Evolutionary conservation across 139 green algal genomes (phyloP), one percentile per base, ranked within the genome.

Genomic region (Tetradesmus obliquus): DNA sequence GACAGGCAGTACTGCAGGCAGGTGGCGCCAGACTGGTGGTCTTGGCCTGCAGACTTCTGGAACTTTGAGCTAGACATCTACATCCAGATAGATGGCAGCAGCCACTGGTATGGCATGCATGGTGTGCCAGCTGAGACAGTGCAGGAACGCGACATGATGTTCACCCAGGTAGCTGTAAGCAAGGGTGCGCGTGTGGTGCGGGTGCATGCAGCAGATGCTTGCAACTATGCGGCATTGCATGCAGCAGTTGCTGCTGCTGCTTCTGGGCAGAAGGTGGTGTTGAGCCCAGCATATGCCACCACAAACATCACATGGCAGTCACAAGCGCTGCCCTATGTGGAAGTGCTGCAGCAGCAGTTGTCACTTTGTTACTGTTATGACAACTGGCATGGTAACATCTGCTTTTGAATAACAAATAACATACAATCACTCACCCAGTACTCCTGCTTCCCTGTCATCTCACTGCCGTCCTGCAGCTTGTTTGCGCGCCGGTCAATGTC

Each of bases 31-130:
- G 45, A 20, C 8, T 86, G 80, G 80, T 86, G 45, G 80, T 62
- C 45, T 22, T 86, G 80, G 80, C 80, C 80, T n/a, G 80, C 62
- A 45, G 80, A 86, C 20, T 86, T 86, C 80, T 86, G 80, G 80
- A 86, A 62, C 9, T 69, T 86, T 86, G 80, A 62, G 12, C 3
- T 8, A 66, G 80, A 86, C 45, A 66, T 62, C 6, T 86, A 86
- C 12, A 62, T 86, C 22, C 80, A 86, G 51, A 45, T 86, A 62
- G 80, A 86, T 86, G 80, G 80, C 13, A 53, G 57, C 57, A 54
- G 57, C 1, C 80, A 60, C 80, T 86, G 51, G 51, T 62, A 86
- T 62, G 80, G 80, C 51, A 86, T 86, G 80, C 80, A 86, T n/a
- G 45, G 22, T 24, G 57, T 15, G 5, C 7, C 12, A 53, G 62